Base-by-base conservation (phyloP, 2,329 filamentous ascomycete genomes). In the Diaporthe citriasiana region DNA sequence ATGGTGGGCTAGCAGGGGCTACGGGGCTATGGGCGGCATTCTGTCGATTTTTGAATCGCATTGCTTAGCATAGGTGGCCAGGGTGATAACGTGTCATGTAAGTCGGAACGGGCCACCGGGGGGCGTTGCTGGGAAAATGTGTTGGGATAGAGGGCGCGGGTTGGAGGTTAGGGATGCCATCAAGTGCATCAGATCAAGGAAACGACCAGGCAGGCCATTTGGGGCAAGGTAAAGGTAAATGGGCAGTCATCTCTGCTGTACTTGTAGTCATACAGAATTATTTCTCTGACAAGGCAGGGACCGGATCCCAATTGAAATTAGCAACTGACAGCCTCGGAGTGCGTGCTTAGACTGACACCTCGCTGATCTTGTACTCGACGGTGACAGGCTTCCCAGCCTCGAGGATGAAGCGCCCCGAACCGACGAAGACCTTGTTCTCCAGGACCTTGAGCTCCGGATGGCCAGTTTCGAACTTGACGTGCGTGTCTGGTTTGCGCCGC, bases 321-420 rank as follows among this genome's bases (percentile, higher is more conserved):
- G 19, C 25, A 47, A 30, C 19, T 47, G 12, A n/a, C 5, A 27
- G 27, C 1, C 40, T 15, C 63, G 33, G 22, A 12, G 7, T 40
- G 63, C 33, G 33, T 35, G 25, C 15, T 17, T 55, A 71, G 47
- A 33, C 19, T 13, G 77, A 70, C 35, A 86, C 83, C 77, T 86
- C 82, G 74, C 84, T 85, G 72, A 86, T 83, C 78, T 84, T 85
- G 77, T 86, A 87, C 80, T 86, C 85, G 15, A 87, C 84, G 27
- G 82, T 77, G 9, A 80, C 73, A 17, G 81, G 79, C 79, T 84
- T 81, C 30, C 83, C 84, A 4, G 76, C 69, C 76, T 84, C 82
- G n/a, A 85, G n/a, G 15, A 85, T 76, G 74, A 87, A 86, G 42
- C 82, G 79, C 25, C 85, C 85, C 56, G 82, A 80, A 5, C 78